Evolutionary conservation across 345 rosid genomes (phyloP).

Genomic region (Eucalyptus marginata): DNA sequence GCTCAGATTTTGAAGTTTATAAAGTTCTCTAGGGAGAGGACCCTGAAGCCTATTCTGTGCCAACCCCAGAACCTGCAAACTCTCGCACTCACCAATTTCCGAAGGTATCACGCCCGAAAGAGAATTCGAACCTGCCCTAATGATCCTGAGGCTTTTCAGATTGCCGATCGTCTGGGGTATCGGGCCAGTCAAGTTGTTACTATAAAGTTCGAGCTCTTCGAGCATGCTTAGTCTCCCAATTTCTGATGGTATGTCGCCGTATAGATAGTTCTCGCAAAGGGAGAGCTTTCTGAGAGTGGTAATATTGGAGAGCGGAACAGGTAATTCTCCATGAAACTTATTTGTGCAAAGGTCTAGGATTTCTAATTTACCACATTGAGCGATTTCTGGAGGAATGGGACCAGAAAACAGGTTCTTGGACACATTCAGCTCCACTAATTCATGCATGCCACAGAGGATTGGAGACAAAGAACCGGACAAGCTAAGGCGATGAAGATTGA

Average conservation of each 20-base stretch:
- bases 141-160: constrained; percentile 32
- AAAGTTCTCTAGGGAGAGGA: constrained; percentile 47
- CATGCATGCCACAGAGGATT: constrained; percentile 40
- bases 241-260: constrained; percentile 40
- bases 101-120: constrained; percentile 65
- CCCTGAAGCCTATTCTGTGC: constrained; percentile 74
- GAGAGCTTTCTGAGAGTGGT: constrained; percentile 31
- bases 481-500: constrained; percentile 37
- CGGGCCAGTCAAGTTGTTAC: constrained; percentile 60
- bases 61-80: constrained; percentile 60
- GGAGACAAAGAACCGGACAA: constrained; percentile 57
- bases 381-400: constrained; percentile 38
- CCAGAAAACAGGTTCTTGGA: constrained; percentile 46
- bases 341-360: constrained; percentile 59
- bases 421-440: constrained; percentile 25
- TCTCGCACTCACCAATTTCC: constrained; percentile 57
- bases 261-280: constrained; percentile 43
- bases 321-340: constrained; percentile 56
- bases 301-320: constrained; percentile 33
- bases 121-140: constrained; percentile 59
- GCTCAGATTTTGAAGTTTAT: constrained; percentile 44
- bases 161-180: constrained; percentile 44
- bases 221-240: constrained; percentile 38
- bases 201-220: constrained; percentile 57
- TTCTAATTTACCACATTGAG: constrained; percentile 26